These are phyloP conservation scores for Trametes punicea DNA, from an alignment of 768 basidiomycete genomes.

Conservation along the genomic window DNA sequence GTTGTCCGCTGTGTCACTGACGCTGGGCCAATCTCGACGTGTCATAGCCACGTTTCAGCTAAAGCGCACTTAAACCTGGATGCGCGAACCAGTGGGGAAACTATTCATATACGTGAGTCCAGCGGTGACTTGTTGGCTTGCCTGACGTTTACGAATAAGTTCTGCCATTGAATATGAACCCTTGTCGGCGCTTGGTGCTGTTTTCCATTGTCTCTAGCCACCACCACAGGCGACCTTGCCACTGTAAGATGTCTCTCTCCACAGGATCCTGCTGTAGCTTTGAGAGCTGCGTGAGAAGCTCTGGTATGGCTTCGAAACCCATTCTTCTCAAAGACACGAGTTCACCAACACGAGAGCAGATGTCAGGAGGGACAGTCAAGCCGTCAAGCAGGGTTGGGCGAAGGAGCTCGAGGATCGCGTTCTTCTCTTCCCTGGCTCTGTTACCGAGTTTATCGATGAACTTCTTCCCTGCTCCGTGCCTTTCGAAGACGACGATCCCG, in stretches of 20 bases:
- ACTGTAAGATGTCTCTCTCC: slow-evolving; percentile 4
- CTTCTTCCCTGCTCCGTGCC: slow-evolving; percentile 1
- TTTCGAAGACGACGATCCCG: neutral
- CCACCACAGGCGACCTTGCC: neutral
- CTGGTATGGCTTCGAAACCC: neutral
- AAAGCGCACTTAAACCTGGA: no score
- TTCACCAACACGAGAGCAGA: neutral
- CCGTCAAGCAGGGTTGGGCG: neutral
- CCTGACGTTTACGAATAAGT: neutral
- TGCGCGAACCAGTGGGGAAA: neutral
- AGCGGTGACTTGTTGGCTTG: neutral
- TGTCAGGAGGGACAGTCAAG: neutral
- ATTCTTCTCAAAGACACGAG: neutral
- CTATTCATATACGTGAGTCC: neutral
- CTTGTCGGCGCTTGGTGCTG: neutral
- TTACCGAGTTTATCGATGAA: neutral
- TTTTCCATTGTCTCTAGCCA: neutral
- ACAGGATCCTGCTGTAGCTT: neutral
- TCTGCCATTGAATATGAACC: neutral
- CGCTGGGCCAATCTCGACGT: no score
- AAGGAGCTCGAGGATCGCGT: neutral
- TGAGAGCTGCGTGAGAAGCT: neutral
- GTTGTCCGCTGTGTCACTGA: no score
- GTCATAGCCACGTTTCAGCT: no score
- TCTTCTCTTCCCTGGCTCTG: neutral